phyloP scores from a whole-genome alignment of 164 flowering plant species.

The Liquidambar formosana region DNA sequence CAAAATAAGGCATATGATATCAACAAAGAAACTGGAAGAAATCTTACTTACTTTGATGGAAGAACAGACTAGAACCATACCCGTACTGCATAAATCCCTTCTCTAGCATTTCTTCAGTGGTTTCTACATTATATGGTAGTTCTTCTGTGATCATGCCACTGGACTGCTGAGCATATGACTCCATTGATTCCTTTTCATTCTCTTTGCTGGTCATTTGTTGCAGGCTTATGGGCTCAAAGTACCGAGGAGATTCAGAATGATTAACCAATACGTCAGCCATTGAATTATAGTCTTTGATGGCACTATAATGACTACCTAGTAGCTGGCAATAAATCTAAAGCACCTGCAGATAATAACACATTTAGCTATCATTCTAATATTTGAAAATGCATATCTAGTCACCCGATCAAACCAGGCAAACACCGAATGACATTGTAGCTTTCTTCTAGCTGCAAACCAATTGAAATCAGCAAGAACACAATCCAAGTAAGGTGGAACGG shows the following conservation, averaged over 20 bases:
- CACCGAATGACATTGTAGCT: constrained; percentile 46
- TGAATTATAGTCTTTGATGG: constrained; percentile 2
- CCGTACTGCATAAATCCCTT: constrained; percentile 70
- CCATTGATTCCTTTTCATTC: background rate
- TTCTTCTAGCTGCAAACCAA: constrained; percentile 61
- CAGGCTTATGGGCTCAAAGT: constrained; percentile 15
- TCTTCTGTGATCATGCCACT: constrained; percentile 21
- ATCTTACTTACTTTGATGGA: background rate
- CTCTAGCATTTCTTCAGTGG: constrained; percentile 33
- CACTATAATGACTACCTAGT: constrained; percentile 10
- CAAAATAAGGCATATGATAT: constrained; percentile 6
- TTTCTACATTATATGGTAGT: constrained; percentile 10
- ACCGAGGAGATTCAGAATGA: constrained; percentile 17
- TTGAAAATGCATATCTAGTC: constrained; percentile 30
- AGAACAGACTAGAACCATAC: constrained; percentile 33
- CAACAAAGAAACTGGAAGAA: background rate
- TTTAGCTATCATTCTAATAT: constrained; percentile 35
- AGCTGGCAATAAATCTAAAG: constrained; percentile 30
- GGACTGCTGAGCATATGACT: constrained; percentile 13
- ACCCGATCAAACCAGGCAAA: constrained; percentile 55
- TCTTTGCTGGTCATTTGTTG: constrained; percentile 16
- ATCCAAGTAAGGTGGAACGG: constrained; percentile 54
- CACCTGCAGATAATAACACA: constrained; percentile 48
- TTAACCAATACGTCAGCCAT: constrained; percentile 30
- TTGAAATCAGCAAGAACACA: constrained; percentile 63